phyloP scores from a whole-genome alignment of 2,329 filamentous ascomycete genomes.

The Aspergillus pseudoterreus region DNA sequence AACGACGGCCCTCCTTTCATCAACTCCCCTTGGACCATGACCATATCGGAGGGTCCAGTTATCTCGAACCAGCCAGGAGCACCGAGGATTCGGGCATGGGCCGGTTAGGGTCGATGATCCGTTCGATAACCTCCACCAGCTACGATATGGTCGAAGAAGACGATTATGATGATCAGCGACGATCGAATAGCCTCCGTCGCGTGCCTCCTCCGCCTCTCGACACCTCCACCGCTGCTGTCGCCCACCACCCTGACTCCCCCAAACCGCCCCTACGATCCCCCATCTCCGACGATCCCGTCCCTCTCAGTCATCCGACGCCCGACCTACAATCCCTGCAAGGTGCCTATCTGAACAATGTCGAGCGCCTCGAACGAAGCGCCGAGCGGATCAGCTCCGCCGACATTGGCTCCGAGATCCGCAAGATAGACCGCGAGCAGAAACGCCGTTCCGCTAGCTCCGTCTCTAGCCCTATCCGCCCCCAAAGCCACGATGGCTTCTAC shows the following conservation, averaged over 20 bases:
- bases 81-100: conserved; percentile 21
- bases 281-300: conserved; percentile 38
- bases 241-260: conserved; percentile 15
- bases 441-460: conserved; percentile 40
- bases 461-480: conserved; percentile 40
- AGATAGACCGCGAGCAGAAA: conserved; percentile 44
- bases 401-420: conserved; percentile 44
- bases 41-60: conserved; percentile 26
- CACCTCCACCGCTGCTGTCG: conserved; percentile 11
- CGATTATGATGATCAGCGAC: conserved; percentile 37
- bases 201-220: conserved; percentile 26
- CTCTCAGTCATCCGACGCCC: conserved; percentile 47
- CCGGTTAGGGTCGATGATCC: conserved; percentile 32
- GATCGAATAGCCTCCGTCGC: conserved; percentile 25
- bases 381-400: conserved; percentile 45
- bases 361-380: conserved; percentile 46
- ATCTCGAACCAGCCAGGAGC: conserved; percentile 27
- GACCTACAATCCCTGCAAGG: conserved; percentile 50
- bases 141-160: conserved; percentile 48
- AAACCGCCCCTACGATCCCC: conserved; percentile 37
- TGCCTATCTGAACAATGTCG: conserved; percentile 48
- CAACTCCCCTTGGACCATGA: conserved; percentile 29
- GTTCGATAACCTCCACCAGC: conserved; percentile 34
- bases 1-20: conserved; percentile 19
- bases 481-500: conserved; percentile 38